These are phyloP conservation scores for Magnolia changhungtana DNA, from an alignment of 164 flowering plant species.

Conservation along the genomic window DNA sequence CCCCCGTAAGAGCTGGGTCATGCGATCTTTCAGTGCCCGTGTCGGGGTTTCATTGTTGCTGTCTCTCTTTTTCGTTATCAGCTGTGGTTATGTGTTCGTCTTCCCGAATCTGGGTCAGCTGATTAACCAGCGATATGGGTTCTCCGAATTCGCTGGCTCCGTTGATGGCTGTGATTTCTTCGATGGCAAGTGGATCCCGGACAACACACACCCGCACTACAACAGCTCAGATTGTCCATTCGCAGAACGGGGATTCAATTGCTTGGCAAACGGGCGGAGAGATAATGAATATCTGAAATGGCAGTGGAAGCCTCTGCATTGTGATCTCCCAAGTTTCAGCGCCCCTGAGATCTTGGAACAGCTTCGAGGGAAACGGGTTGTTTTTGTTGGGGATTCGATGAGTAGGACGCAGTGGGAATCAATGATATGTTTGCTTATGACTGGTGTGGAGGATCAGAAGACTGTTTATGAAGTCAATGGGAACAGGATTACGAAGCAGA, in stretches of 20 bases:
- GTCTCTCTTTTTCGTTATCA: constrained; percentile 38
- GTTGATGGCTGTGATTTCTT: constrained; percentile 50
- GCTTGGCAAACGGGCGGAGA: constrained; percentile 70
- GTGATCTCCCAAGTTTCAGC: constrained; percentile 65
- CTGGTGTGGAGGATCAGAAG: constrained; percentile 62
- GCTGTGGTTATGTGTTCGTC: constrained; percentile 48
- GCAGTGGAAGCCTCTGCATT: constrained; percentile 82
- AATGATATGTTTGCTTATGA: constrained; percentile 70
- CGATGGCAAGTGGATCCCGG: constrained; percentile 68
- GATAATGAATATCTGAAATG: constrained; percentile 61
- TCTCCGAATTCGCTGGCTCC: constrained; percentile 18
- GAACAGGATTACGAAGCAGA: constrained; percentile 58
- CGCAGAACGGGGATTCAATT: constrained; percentile 71
- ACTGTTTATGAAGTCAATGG: constrained; percentile 76
- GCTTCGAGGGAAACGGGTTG: constrained; percentile 66
- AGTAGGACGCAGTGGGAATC: constrained; percentile 92
- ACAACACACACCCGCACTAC: constrained; percentile 68
- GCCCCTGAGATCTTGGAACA: constrained; percentile 33
- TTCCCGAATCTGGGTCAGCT: constrained; percentile 46
- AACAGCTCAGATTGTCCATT: constrained; percentile 75
- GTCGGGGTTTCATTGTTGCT: constrained; percentile 36
- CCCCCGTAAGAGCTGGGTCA: constrained; percentile 31
- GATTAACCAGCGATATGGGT: constrained; percentile 24
- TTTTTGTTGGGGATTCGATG: constrained; percentile 89
- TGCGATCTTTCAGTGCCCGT: constrained; percentile 28